Conservation (phyloP, 2,329 filamentous ascomycete genomes). For the Coniella vitis region DNA sequence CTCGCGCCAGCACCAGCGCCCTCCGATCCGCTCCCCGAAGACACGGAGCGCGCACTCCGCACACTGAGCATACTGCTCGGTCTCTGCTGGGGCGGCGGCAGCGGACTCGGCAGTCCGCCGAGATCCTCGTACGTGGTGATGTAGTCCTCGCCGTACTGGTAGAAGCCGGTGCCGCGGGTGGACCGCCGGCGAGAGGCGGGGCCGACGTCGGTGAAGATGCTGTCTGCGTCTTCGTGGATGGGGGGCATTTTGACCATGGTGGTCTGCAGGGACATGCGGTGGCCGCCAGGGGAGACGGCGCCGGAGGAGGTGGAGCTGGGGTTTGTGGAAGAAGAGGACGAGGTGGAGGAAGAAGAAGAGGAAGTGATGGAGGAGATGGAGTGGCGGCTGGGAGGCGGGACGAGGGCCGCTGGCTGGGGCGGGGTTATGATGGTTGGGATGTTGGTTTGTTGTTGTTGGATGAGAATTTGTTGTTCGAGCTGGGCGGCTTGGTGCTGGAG, state of each 20-base stretch:
- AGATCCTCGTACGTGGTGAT: conserved; percentile 11
- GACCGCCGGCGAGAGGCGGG: background rate
- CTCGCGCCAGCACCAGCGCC: background rate
- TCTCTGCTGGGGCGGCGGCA: background rate
- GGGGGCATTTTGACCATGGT: conserved; percentile 10
- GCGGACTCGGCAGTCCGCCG: background rate
- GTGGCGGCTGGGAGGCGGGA: background rate
- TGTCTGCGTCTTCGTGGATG: conserved; percentile 9
- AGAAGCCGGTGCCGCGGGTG: background rate
- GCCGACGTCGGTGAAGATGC: conserved; percentile 3
- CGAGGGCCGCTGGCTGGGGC: background rate
- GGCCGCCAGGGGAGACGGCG: too few species aligned
- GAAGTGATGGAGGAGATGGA: too few species aligned
- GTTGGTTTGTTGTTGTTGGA: background rate
- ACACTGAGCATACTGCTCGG: background rate
- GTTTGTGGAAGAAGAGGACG: background rate
- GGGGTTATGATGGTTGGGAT: background rate
- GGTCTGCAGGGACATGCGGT: background rate
- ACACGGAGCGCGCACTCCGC: background rate
- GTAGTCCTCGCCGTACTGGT: conserved; percentile 16
- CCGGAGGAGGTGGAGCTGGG: too few species aligned
- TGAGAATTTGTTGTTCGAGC: too few species aligned
- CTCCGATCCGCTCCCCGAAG: background rate
- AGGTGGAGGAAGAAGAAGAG: background rate
- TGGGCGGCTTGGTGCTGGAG: too few species aligned